These are phyloP conservation scores for Globisporangium heterothallicum DNA, from an alignment of 352 stramenopile genomes.

Conservation along the genomic window DNA sequence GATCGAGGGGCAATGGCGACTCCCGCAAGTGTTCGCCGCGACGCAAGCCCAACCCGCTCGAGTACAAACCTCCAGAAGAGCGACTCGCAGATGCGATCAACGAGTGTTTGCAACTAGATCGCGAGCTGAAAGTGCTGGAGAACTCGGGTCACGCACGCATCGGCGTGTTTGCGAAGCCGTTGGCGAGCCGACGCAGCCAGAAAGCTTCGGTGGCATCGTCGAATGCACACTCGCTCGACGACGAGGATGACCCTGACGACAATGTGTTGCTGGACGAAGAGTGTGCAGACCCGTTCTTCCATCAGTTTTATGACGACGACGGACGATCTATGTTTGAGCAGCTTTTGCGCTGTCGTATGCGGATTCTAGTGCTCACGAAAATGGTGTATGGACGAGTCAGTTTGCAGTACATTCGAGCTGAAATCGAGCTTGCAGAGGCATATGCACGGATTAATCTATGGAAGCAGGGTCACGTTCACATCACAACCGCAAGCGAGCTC, in stretches of 20 bases:
- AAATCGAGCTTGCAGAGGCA: constrained; percentile 48
- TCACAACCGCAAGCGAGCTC: constrained; percentile 26
- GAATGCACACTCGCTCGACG: neutral
- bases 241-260: neutral
- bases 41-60: neutral
- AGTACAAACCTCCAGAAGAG: constrained; percentile 21
- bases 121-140: constrained; percentile 58
- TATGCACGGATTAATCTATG: constrained; percentile 60
- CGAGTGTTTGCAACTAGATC: constrained; percentile 29
- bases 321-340: constrained; percentile 54
- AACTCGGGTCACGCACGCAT: constrained; percentile 49
- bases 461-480: constrained; percentile 60
- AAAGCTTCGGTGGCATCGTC: neutral
- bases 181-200: constrained; percentile 16
- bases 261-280: constrained; percentile 21
- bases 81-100: constrained; percentile 17
- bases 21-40: constrained; percentile 1
- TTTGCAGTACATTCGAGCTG: constrained; percentile 31
- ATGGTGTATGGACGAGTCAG: constrained; percentile 34
- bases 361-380: constrained; percentile 46
- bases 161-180: constrained; percentile 52
- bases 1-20: neutral
- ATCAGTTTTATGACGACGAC: constrained; percentile 55
- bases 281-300: constrained; percentile 47
- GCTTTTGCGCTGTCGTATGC: constrained; percentile 50